Conservation (phyloP, 345 rosid genomes). For the Lepidium didymum region DNA sequence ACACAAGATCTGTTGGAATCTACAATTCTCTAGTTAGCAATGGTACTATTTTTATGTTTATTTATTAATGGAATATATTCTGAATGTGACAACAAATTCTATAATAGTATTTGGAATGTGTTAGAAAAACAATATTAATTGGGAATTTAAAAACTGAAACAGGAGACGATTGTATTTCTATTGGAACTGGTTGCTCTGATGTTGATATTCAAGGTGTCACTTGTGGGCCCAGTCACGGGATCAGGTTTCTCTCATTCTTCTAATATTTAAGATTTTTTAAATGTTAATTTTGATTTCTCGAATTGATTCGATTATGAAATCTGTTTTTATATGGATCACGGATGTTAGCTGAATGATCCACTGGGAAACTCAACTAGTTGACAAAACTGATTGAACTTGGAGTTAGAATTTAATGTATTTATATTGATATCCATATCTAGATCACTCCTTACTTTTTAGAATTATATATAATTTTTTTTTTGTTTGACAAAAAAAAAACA, state of each 20-base stretch:
- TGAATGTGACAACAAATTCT: slow-evolving; percentile 10
- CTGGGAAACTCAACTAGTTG: background rate
- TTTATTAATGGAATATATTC: background rate
- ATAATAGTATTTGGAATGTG: background rate
- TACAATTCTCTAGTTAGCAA: slow-evolving; percentile 69
- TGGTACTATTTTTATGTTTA: slow-evolving; percentile 34
- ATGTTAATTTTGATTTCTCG: background rate
- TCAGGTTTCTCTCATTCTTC: slow-evolving; percentile 43
- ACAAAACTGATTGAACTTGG: background rate
- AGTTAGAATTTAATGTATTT: background rate
- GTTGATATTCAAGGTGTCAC: slow-evolving; percentile 63
- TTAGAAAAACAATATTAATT: background rate
- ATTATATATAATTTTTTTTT: too few species aligned
- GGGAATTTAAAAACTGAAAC: slow-evolving; percentile 11
- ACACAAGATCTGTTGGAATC: slow-evolving; percentile 75
- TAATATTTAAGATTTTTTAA: background rate
- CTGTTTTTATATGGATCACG: slow-evolving; percentile 3
- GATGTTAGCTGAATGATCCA: background rate
- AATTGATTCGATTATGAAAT: background rate
- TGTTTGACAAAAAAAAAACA: too few species aligned
- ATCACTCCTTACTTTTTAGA: background rate
- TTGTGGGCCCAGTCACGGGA: slow-evolving; percentile 93
- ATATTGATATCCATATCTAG: background rate
- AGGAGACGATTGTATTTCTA: slow-evolving; percentile 84
- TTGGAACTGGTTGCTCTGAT: slow-evolving; percentile 74